A percentile compares a stretch with the other conserved stretches of the same genome.
phyloP scores from a whole-genome alignment of 176 grass and related monocot genomes.

The Triticum dicoccoides region DNA sequence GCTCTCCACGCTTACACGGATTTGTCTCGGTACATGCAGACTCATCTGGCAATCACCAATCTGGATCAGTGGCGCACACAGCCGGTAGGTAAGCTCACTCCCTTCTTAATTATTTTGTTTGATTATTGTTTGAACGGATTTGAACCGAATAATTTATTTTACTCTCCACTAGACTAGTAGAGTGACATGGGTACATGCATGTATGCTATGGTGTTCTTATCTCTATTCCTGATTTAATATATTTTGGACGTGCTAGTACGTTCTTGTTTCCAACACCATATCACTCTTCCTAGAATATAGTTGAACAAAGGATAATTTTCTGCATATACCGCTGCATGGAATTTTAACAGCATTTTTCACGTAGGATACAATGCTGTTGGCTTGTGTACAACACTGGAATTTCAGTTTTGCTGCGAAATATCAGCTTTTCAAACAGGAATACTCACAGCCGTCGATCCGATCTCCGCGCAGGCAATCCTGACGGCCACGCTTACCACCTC shows the following conservation, averaged over 20 bases:
- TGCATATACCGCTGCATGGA: not conserved
- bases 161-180: too few relatives aligned
- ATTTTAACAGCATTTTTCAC: not conserved
- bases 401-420: not conserved
- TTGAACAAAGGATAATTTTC: not conserved
- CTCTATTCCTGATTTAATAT: not conserved
- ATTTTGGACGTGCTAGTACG: not conserved
- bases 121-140: too few relatives aligned
- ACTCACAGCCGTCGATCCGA: not conserved
- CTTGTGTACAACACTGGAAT: not conserved
- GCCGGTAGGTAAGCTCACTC: slow-evolving; percentile 56
- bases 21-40: slow-evolving; percentile 18
- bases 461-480: slow-evolving; percentile 37
- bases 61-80: slow-evolving; percentile 49
- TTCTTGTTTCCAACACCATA: not conserved
- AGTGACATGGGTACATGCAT: not conserved
- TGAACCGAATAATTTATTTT: not conserved
- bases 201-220: too few relatives aligned
- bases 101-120: not conserved
- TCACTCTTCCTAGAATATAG: not conserved
- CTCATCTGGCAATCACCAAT: slow-evolving; percentile 41
- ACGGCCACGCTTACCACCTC: slow-evolving; percentile 24
- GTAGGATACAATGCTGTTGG: not conserved
- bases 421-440: not conserved
- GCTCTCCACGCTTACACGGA: not conserved